Evolutionary conservation across 2,329 filamentous ascomycete species (phyloP).

Genomic region (Neospermospora avenae): DNA sequence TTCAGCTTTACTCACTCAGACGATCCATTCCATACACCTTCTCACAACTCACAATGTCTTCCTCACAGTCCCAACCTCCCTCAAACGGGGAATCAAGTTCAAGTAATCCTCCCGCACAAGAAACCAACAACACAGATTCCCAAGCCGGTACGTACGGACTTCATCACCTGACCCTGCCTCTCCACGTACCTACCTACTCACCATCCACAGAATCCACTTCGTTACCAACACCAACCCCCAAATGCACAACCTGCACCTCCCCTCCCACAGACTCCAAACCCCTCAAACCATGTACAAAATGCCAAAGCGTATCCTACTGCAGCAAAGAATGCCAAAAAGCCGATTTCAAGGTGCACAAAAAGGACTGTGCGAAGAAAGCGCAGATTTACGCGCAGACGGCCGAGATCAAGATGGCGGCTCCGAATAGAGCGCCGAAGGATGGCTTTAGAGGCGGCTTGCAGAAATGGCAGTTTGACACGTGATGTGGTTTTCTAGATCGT

Average conservation of each 20-base stretch:
- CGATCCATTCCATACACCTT: background rate
- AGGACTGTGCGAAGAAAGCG: conserved; percentile 20
- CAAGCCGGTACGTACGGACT: background rate
- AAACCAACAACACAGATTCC: background rate
- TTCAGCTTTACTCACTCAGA: background rate
- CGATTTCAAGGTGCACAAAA: conserved; percentile 30
- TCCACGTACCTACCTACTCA: background rate
- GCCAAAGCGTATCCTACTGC: conserved; percentile 29
- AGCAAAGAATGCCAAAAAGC: conserved; percentile 27
- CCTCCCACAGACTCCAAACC: conserved; percentile 1
- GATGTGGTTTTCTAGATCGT: background rate
- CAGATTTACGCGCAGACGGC: conserved; percentile 21
- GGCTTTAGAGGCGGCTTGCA: conserved; percentile 21
- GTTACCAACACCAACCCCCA: background rate
- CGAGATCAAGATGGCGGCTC: conserved; percentile 17
- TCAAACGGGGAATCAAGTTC: background rate
- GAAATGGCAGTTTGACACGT: conserved; percentile 29
- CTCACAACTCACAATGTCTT: background rate
- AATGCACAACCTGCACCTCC: background rate
- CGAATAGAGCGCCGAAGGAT: conserved; percentile 14
- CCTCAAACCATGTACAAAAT: conserved; percentile 26
- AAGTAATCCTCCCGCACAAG: background rate
- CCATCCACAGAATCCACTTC: background rate
- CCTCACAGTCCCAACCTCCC: background rate
- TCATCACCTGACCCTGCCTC: background rate